Conservation (phyloP, 805 yeast genomes). For the Kluyveromyces dobzhanskii region DNA sequence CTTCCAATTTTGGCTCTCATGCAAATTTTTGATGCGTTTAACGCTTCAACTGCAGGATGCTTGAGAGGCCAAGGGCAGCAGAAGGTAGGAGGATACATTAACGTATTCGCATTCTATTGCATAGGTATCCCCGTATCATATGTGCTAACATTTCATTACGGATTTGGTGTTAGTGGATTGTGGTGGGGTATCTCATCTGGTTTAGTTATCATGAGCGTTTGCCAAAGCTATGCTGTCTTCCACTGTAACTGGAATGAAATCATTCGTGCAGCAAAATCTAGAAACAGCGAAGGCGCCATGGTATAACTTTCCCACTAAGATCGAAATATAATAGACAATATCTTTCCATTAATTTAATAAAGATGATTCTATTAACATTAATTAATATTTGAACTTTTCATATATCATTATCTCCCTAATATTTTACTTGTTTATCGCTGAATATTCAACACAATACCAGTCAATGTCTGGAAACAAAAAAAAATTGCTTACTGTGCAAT, state of each 20-base stretch:
- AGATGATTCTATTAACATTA: too few species aligned
- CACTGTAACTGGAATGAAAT: slow-evolving; percentile 26
- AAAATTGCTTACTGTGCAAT: slow-evolving; percentile 2
- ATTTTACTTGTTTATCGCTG: not conserved
- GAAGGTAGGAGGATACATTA: slow-evolving; percentile 32
- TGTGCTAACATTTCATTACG: slow-evolving; percentile 42
- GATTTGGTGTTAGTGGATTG: slow-evolving; percentile 47
- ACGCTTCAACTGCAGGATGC: slow-evolving; percentile 68
- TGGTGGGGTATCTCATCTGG: slow-evolving; percentile 46
- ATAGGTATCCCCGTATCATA: slow-evolving; percentile 57
- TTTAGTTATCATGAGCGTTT: slow-evolving; percentile 26
- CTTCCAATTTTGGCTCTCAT: slow-evolving; percentile 58
- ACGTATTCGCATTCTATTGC: slow-evolving; percentile 32
- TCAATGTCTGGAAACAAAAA: too few species aligned
- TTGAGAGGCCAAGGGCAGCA: slow-evolving; percentile 67
- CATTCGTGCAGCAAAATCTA: slow-evolving; percentile 20
- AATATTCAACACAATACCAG: not conserved
- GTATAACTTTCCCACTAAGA: not conserved
- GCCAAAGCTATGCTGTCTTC: slow-evolving; percentile 29
- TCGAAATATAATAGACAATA: too few species aligned
- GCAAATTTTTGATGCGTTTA: slow-evolving; percentile 62
- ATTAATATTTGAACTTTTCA: not conserved
- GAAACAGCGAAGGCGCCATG: slow-evolving; percentile 19
- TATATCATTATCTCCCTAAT: not conserved
- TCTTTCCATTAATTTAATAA: too few species aligned